phyloP scores from a whole-genome alignment of 768 basidiomycete genomes.

The Tylopilus balloui region DNA sequence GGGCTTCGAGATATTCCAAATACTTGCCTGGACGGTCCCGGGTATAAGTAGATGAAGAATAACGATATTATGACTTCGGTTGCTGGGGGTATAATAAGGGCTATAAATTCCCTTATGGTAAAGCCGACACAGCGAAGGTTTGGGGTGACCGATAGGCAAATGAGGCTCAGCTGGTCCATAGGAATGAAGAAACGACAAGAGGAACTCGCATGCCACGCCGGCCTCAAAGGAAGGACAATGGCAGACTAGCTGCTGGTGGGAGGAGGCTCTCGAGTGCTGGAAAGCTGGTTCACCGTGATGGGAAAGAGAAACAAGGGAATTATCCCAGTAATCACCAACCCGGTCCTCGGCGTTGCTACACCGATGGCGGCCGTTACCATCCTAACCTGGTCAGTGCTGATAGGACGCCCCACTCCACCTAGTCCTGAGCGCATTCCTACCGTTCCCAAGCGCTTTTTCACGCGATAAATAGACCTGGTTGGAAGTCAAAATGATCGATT shows the following conservation, averaged over 20 bases:
- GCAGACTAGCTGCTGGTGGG: conserved; percentile 45
- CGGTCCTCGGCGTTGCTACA: conserved; percentile 18
- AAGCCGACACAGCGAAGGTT: conserved; percentile 68
- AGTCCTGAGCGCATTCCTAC: neutral
- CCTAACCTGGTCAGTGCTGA: conserved; percentile 4
- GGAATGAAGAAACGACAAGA: conserved; percentile 8
- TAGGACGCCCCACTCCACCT: neutral
- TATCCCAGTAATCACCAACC: neutral
- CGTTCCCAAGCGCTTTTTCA: neutral
- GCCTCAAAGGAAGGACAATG: conserved; percentile 28
- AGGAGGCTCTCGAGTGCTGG: conserved; percentile 7
- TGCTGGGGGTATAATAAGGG: conserved; percentile 58
- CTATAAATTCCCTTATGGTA: conserved; percentile 39
- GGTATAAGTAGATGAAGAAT: conserved; percentile 46
- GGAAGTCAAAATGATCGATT: neutral
- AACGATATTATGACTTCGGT: conserved; percentile 60
- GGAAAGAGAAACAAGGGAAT: conserved; percentile 19
- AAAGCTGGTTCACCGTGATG: conserved; percentile 21
- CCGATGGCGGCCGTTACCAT: conserved; percentile 16
- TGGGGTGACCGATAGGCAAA: conserved; percentile 66
- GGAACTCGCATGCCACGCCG: conserved; percentile 35
- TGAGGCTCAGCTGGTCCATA: conserved; percentile 41
- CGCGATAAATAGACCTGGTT: neutral
- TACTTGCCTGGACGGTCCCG: conserved; percentile 48
- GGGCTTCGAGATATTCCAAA: neutral